phyloP scores from a whole-genome alignment of 768 basidiomycete species.

The Hypholoma fasciculare region DNA sequence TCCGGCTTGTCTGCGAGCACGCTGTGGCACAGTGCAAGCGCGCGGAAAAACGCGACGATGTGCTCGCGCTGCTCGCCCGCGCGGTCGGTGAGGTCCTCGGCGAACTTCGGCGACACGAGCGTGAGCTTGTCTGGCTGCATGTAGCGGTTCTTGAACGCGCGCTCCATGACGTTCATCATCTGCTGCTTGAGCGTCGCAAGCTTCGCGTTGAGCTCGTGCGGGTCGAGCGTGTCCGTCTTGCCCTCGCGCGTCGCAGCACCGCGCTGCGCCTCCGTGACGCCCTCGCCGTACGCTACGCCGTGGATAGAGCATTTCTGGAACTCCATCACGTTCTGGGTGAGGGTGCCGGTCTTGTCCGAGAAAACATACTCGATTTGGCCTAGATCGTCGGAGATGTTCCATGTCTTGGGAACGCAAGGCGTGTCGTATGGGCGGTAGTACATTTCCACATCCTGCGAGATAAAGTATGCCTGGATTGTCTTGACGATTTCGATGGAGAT shows the following conservation, averaged over 20 bases:
- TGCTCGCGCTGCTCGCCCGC: slow-evolving; percentile 58
- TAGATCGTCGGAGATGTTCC: slow-evolving; percentile 98
- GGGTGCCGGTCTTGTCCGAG: slow-evolving; percentile 94
- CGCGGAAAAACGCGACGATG: slow-evolving; percentile 88
- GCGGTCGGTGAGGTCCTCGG: slow-evolving; percentile 70
- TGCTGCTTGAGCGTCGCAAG: slow-evolving; percentile 64
- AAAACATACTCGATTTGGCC: slow-evolving; percentile 95
- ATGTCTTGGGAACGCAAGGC: slow-evolving; percentile 92
- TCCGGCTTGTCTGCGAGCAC: slow-evolving; percentile 83
- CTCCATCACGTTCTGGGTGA: slow-evolving; percentile 99
- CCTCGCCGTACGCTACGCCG: slow-evolving; percentile 88
- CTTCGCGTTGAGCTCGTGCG: slow-evolving; percentile 68
- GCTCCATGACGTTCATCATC: slow-evolving; percentile 78
- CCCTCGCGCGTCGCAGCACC: slow-evolving; percentile 89
- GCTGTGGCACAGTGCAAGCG: slow-evolving; percentile 90
- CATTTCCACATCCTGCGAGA: slow-evolving; percentile 95
- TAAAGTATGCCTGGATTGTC: slow-evolving; percentile 96
- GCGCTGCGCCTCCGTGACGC: slow-evolving; percentile 92
- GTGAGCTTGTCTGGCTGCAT: slow-evolving; percentile 80
- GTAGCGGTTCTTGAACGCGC: slow-evolving; percentile 87
- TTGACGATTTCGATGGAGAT: slow-evolving; percentile 99
- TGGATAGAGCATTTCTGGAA: slow-evolving; percentile 93
- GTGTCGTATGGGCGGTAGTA: slow-evolving; percentile 88
- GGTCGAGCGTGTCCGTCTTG: slow-evolving; percentile 59
- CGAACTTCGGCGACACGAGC: slow-evolving; percentile 83